These are phyloP conservation scores for Apocynum venetum DNA, from an alignment of 257 asterid genomes.

Conservation along the genomic window DNA sequence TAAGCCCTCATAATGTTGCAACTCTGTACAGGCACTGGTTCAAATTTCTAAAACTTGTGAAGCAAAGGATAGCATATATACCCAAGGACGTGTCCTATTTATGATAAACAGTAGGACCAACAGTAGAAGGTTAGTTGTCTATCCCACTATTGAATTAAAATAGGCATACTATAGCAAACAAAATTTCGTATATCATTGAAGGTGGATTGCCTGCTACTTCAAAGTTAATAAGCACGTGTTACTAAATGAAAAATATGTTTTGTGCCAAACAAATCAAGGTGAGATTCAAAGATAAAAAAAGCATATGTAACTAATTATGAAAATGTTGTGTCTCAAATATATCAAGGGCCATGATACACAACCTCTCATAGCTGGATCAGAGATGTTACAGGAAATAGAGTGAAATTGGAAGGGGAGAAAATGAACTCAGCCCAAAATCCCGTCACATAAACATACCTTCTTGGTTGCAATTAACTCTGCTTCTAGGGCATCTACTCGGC, in stretches of 20 bases:
- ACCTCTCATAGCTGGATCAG: not conserved
- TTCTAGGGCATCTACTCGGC: slow-evolving; percentile 94
- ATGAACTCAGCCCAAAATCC: not conserved
- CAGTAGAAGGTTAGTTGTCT: not conserved
- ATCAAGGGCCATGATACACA: not conserved
- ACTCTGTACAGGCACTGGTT: no score
- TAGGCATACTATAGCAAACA: not conserved
- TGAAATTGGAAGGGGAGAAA: not conserved
- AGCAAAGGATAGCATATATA: no score
- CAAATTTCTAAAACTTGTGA: no score
- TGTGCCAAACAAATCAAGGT: not conserved
- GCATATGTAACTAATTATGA: not conserved
- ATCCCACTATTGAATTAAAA: not conserved
- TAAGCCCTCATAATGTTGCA: no score
- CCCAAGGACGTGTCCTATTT: not conserved
- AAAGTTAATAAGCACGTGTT: not conserved
- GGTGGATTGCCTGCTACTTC: not conserved
- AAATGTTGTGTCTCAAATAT: not conserved
- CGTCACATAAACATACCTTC: slow-evolving; percentile 47
- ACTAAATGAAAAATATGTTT: not conserved
- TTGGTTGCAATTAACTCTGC: slow-evolving; percentile 95
- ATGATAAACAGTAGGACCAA: not conserved
- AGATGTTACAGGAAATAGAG: not conserved
- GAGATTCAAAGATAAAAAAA: not conserved
- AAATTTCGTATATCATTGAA: not conserved